Base-by-base conservation (phyloP, 192 early-diverging fungal genomes). In the Backusella westeae region DNA sequence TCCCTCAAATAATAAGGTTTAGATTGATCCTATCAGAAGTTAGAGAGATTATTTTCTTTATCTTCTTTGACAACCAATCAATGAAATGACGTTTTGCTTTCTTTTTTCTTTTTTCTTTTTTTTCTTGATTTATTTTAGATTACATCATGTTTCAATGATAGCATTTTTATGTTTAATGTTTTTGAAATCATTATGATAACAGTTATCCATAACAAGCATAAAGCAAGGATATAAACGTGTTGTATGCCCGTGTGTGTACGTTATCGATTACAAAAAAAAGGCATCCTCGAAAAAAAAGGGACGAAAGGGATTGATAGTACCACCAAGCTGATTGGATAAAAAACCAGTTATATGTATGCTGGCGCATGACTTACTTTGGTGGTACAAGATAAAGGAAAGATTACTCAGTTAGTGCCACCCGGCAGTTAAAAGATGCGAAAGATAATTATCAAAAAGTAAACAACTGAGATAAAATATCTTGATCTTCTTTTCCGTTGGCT, bases 361-460 rank as follows among this genome's bases (percentile, higher is more conserved):
- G 56, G 56, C 56, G 56, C 56, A 63, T 63, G 56, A 63, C 56
- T 63, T 63, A 8, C 1, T 29, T 26, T 29, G 26, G 56, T 63
- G 8, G 3, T 29, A 63, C 56, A 63, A 63, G 56, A 63, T 63
- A 63, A 63, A 63, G 56, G 26, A 63, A 32, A 63, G 56, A 63
- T 63, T 63, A 63, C 23, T 29, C 23, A 63, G 56, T 63, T 63
- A 29, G 56, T 63, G 56, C 6, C 56, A 63, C 56, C 56, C 56
- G 56, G 26, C 26, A 12, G 26, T 9, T 14, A 59, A 32, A 59
- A 59, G 56, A 59, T 59, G 56, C 10, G 9, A 59, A 59, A 59
- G 56, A 59, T 59, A 59, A 59, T 59, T 63, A 63, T 63, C 56
- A 63, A 26, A 63, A 63, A 63, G 23, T 63, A 63, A 63, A 63